Conservation (phyloP, 208 protist species). For the Trypanosoma grayi region DNA sequence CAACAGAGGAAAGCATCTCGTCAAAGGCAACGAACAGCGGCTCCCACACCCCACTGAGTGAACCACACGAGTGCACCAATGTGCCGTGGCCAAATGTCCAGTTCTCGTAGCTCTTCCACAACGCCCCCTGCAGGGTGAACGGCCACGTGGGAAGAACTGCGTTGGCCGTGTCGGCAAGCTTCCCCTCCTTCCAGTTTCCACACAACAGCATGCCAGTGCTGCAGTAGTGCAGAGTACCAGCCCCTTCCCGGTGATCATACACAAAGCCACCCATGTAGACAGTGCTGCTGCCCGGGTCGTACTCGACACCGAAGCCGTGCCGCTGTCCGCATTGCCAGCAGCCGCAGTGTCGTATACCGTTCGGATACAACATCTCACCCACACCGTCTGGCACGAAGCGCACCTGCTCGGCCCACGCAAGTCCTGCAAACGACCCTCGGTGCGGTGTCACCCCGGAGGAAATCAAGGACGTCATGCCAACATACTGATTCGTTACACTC, state of each 20-base stretch:
- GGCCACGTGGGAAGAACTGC: conserved; percentile 23
- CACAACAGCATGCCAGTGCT: conserved; percentile 45
- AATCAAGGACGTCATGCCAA: conserved; percentile 29
- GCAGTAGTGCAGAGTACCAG: conserved; percentile 41
- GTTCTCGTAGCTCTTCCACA: conserved; percentile 26
- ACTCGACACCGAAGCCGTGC: conserved; percentile 63
- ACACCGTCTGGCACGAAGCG: conserved; percentile 29
- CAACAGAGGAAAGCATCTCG: conserved; percentile 18
- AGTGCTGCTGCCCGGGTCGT: conserved; percentile 27
- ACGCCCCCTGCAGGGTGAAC: conserved; percentile 39
- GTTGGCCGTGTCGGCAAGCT: conserved; percentile 25
- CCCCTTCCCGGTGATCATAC: conserved; percentile 34
- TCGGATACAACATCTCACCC: conserved; percentile 27
- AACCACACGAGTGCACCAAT: conserved; percentile 31
- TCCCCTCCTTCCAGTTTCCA: conserved; percentile 42
- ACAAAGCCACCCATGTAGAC: conserved; percentile 48
- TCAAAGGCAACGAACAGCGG: conserved; percentile 57
- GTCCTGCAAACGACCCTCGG: conserved; percentile 18
- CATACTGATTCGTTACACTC: conserved; percentile 17
- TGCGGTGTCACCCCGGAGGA: background rate
- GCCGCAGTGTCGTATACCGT: conserved; percentile 48
- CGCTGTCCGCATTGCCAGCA: conserved; percentile 45
- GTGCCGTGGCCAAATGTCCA: conserved; percentile 41
- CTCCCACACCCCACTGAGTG: conserved; percentile 67
- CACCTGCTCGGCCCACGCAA: conserved; percentile 21